Evolutionary conservation across 495 filamentous ascomycete species (phyloP), one percentile per base, ranked within the genome.

Genomic region (Cenococcum geophilum): DNA sequence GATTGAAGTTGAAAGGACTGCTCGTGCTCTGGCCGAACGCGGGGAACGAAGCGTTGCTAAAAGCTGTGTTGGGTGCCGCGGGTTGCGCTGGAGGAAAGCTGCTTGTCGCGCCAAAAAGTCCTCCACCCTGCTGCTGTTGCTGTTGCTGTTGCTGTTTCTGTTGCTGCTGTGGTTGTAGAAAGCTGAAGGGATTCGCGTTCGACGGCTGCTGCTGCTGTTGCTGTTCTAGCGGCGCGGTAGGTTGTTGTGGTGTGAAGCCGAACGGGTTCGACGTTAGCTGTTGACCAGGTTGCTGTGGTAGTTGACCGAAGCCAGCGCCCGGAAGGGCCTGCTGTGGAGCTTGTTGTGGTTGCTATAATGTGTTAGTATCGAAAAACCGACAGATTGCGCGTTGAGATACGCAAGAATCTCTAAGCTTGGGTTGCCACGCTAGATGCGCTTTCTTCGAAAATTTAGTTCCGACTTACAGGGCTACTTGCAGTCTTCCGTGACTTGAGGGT

Each of bases 1-100:
- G 49, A 5, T 52, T 52, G 49, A 52, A 52, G 49, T 20, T 25
- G 49, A 52, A 52, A 49, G 18, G 21, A 25, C n/a, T 51, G 48
- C n/a, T 3, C 16, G 25, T 52, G 21, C 23, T 16, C 49, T 16
- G 18, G 6, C 49, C 49, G 20, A 52, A 52, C 21, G 49, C 23
- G 21, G 49, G 49, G 25, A 52, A 52, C 8, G 49, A 52, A 16
- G 49, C 21, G 20, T 52, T 52, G 23, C 14, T 23, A 20, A 52
- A 52, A 23, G 23, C 14, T 9, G 49, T 25, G 49, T 23, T 25
- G 8, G 49, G 49, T 16, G 49, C 25, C 6, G 49, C 18, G 14
- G 49, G 25, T 25, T 52, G 49, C 21, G 49, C 20, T 9, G 49
- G 18, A 9, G 49, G 49, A 52, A 52, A 52, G 23, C 49, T 52